Conservation (phyloP, 768 basidiomycete species). For the Paxillus ammoniavirescens region DNA sequence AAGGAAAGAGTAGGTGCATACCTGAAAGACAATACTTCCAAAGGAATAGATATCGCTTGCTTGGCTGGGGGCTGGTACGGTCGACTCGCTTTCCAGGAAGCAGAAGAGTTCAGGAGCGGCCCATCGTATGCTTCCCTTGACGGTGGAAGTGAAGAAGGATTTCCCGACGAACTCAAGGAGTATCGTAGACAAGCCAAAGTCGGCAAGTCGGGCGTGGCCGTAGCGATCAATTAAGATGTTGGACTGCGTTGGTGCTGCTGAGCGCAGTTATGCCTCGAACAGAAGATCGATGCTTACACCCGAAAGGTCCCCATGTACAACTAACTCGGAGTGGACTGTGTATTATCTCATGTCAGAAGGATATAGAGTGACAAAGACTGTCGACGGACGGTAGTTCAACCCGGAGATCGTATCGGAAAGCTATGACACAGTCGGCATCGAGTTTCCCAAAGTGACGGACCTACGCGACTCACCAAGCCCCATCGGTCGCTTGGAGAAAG, state of each 20-base stretch:
- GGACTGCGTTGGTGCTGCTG: background rate
- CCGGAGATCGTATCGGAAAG: background rate
- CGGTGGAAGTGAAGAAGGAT: constrained; percentile 30
- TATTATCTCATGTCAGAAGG: background rate
- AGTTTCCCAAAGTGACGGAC: constrained; percentile 2
- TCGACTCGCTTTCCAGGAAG: background rate
- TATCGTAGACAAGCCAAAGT: constrained; percentile 45
- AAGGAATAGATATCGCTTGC: constrained; percentile 45
- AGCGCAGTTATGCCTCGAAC: background rate
- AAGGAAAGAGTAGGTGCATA: background rate
- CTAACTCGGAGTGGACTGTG: background rate
- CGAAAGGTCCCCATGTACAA: constrained; percentile 5
- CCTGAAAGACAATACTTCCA: constrained; percentile 22
- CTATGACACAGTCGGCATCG: background rate
- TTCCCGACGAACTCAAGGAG: constrained; percentile 33
- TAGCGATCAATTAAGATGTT: constrained; percentile 36
- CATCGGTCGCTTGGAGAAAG: constrained; percentile 14
- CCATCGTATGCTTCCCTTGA: constrained; percentile 42
- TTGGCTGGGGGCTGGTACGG: constrained; percentile 10
- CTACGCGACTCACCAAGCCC: constrained; percentile 7
- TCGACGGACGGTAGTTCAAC: background rate
- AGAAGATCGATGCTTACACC: background rate
- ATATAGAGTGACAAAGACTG: background rate
- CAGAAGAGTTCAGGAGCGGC: constrained; percentile 32
- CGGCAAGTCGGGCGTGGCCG: constrained; percentile 38